A percentile compares a stretch with the other conserved stretches of the same genome.
These are phyloP conservation scores for Silene conica DNA, from an alignment of 148 eudicot species.

Conservation along the genomic window DNA sequence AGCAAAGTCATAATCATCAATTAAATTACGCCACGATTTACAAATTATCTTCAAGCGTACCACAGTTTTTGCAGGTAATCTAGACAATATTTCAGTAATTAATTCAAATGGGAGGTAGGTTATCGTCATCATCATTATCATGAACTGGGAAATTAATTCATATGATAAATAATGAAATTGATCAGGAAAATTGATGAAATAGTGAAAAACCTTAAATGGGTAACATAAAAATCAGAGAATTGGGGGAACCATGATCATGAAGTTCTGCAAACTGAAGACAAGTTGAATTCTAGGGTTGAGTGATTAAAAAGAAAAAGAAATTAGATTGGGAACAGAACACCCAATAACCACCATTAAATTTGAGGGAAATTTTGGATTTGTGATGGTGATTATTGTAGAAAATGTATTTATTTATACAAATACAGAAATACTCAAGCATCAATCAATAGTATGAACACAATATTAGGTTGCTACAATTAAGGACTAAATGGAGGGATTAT, in stretches of 20 bases:
- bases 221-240: not conserved
- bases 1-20: not conserved
- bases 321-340: not conserved
- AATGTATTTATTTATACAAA: no score
- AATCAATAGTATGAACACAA: no score
- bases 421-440: no score
- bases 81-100: constrained; percentile 5
- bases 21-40: constrained; percentile 18
- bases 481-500: no score
- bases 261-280: not conserved
- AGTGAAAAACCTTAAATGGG: not conserved
- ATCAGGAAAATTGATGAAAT: not conserved
- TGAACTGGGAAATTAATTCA: not conserved
- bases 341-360: not conserved
- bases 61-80: constrained; percentile 22
- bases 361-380: not conserved
- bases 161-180: no score
- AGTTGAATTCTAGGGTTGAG: not conserved
- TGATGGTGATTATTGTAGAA: no score
- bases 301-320: not conserved
- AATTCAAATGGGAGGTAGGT: constrained; percentile 2
- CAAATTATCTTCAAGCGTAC: constrained; percentile 8
- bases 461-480: no score
- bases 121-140: not conserved
- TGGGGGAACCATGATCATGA: not conserved